phyloP scores from a whole-genome alignment of 176 grass and related monocot species.

The Elymus sibiricus region DNA sequence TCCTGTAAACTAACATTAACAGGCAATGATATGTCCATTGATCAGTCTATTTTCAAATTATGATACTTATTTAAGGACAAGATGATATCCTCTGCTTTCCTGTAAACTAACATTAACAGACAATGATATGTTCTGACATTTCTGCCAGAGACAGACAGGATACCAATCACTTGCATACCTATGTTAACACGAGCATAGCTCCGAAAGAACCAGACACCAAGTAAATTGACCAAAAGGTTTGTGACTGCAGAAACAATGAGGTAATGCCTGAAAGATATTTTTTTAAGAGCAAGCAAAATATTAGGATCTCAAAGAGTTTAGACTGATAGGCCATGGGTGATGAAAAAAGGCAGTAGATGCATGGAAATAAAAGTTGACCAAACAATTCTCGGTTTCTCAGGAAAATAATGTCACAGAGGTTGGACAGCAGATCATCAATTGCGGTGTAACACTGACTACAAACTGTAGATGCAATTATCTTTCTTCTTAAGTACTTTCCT shows the following conservation, averaged over 20 bases:
- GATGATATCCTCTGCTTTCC: background rate
- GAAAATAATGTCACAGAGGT: background rate
- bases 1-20: slow-evolving; percentile 71
- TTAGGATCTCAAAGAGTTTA: background rate
- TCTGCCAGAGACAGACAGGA: slow-evolving; percentile 2
- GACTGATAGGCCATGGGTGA: background rate
- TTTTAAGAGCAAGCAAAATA: background rate
- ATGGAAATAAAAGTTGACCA: background rate
- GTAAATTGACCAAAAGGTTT: slow-evolving; percentile 94
- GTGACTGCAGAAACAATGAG: slow-evolving; percentile 92
- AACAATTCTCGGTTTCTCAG: background rate
- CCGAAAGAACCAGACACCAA: slow-evolving; percentile 97
- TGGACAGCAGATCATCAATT: background rate
- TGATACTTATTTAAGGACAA: background rate
- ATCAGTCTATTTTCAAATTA: background rate
- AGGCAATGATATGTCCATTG: background rate
- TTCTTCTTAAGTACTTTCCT: no score
- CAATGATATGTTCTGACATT: background rate
- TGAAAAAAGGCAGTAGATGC: background rate
- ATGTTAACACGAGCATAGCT: slow-evolving; percentile 89
- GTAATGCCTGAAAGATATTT: slow-evolving; percentile 64
- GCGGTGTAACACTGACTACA: background rate
- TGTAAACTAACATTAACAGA: no score
- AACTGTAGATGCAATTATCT: background rate
- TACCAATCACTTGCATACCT: slow-evolving; percentile 39